Conservation (phyloP, 2,329 filamentous ascomycete genomes). For the Diaporthe sp. region DNA sequence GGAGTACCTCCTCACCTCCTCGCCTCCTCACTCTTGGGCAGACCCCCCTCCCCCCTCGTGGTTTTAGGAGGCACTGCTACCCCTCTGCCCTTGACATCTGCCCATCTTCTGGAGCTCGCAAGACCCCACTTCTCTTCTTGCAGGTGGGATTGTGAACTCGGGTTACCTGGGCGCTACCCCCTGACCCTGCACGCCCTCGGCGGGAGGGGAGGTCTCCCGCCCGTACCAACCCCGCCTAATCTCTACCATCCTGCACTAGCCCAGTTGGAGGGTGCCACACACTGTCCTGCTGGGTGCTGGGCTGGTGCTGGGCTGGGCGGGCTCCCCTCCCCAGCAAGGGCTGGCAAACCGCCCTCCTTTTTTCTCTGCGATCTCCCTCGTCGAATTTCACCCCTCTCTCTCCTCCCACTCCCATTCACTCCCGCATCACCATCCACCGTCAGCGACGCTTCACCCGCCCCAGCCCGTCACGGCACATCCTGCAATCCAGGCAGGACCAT, state of each 20-base stretch:
- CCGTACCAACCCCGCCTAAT: conserved; percentile 28
- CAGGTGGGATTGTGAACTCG: conserved; percentile 29
- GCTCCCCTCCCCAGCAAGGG: conserved; percentile 38
- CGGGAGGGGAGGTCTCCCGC: not conserved
- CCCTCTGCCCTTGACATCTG: conserved; percentile 29
- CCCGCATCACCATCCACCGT: conserved; percentile 36
- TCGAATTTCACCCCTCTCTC: conserved; percentile 43
- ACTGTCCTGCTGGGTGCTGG: conserved; percentile 30
- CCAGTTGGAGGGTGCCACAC: conserved; percentile 24
- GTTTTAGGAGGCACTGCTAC: conserved; percentile 13
- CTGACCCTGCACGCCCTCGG: not conserved
- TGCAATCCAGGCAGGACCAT: conserved; percentile 41
- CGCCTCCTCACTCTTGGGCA: not conserved
- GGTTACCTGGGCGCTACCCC: conserved; percentile 3
- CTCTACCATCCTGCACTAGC: conserved; percentile 28
- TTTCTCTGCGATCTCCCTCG: conserved; percentile 41
- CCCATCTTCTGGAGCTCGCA: conserved; percentile 28
- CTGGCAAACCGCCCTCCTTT: conserved; percentile 39
- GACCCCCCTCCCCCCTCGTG: conserved; percentile 6
- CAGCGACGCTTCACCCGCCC: conserved; percentile 35
- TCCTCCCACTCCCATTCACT: conserved; percentile 41
- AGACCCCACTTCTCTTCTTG: conserved; percentile 30
- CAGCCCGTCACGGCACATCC: conserved; percentile 25
- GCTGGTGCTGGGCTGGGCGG: conserved; percentile 20
- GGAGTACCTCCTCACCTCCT: not conserved